Conservation (phyloP, 2,329 filamentous ascomycete species). For the Neurospora sp. region DNA sequence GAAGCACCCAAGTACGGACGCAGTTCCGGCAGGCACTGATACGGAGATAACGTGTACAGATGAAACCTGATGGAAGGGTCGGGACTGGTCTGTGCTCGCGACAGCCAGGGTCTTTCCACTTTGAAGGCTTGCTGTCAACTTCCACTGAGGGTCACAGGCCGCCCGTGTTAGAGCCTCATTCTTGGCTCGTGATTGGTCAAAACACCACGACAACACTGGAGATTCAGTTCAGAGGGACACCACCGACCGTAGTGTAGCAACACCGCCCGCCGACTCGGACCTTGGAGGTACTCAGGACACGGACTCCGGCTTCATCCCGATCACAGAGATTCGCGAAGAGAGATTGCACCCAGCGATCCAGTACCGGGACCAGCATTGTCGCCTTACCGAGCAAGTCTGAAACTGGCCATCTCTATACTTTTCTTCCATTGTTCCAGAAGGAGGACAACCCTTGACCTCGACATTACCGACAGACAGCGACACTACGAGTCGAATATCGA, state of each 20-base stretch:
- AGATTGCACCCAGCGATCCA: neutral
- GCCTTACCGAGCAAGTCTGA: neutral
- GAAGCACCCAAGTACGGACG: neutral
- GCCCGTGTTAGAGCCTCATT: neutral
- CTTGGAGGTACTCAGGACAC: neutral
- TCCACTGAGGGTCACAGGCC: neutral
- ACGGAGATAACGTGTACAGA: neutral
- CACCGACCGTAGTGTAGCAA: neutral
- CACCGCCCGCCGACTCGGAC: neutral
- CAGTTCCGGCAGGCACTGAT: neutral
- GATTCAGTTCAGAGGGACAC: neutral
- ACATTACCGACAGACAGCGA: neutral
- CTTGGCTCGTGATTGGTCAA: neutral
- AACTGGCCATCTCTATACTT: neutral
- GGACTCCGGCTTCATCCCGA: neutral
- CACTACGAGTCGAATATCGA: neutral
- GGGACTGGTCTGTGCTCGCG: neutral
- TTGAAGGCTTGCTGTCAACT: slow-evolving; percentile 14
- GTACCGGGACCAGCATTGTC: neutral
- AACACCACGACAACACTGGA: neutral
- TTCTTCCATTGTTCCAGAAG: neutral
- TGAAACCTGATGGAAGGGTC: neutral
- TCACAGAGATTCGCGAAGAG: neutral
- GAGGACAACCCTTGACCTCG: neutral
- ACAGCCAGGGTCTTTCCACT: neutral